Conservation (phyloP, 441 rosid species). For the Brassica balearica region DNA sequence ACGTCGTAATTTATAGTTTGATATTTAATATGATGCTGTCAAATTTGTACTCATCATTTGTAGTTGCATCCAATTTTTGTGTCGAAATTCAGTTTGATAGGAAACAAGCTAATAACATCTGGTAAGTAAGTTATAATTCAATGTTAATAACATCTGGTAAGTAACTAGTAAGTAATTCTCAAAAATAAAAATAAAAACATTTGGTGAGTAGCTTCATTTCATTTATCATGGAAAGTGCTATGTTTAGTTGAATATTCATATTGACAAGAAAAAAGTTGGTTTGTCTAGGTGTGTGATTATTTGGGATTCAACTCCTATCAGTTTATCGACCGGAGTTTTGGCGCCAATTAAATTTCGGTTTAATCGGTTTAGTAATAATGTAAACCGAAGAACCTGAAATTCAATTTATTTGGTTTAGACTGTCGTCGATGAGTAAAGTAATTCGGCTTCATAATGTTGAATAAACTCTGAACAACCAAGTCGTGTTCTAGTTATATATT, state of each 20-base stretch:
- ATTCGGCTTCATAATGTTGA: neutral
- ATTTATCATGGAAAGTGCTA: too few relatives aligned
- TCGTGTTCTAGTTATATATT: neutral
- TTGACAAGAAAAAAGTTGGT: too few relatives aligned
- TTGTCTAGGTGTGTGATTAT: neutral
- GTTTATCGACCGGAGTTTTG: neutral
- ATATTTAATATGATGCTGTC: neutral
- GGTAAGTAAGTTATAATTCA: too few relatives aligned
- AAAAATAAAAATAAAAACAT: too few relatives aligned
- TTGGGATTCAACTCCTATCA: neutral
- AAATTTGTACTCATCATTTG: too few relatives aligned
- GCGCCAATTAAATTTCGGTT: neutral
- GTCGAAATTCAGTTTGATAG: neutral
- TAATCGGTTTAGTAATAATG: neutral
- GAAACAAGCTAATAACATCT: neutral
- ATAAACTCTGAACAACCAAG: neutral
- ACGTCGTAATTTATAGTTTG: neutral
- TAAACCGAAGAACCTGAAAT: neutral
- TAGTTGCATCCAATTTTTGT: neutral
- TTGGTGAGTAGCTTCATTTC: too few relatives aligned
- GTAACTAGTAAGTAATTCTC: too few relatives aligned
- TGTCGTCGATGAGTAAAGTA: neutral
- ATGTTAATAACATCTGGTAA: too few relatives aligned
- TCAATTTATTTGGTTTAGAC: neutral
- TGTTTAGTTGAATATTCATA: too few relatives aligned